These are phyloP conservation scores for Scutellaria galericulata DNA, from an alignment of 257 asterid genomes.

Conservation along the genomic window DNA sequence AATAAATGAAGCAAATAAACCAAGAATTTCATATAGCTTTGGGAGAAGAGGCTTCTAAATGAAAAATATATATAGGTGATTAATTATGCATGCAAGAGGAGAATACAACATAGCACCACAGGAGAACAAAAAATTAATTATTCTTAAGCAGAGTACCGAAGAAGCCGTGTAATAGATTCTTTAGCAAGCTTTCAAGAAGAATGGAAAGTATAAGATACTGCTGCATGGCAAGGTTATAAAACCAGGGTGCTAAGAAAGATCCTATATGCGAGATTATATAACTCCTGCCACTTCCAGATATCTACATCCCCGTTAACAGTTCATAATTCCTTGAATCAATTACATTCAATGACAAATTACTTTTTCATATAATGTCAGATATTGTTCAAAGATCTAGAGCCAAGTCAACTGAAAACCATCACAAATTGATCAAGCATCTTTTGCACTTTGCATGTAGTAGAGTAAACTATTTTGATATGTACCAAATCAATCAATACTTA, in stretches of 20 bases:
- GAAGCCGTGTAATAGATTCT: neutral
- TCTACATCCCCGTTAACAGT: constrained; percentile 10
- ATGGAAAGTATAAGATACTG: neutral
- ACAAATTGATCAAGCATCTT: constrained; percentile 8
- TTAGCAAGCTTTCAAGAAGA: constrained; percentile 14
- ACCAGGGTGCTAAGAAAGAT: constrained; percentile 1
- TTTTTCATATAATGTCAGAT: constrained; percentile 12
- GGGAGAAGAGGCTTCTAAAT: neutral
- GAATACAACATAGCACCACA: neutral
- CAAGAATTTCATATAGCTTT: neutral
- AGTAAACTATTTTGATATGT: constrained; percentile 7
- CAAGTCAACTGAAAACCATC: constrained; percentile 10
- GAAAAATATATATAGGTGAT: neutral
- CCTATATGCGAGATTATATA: neutral
- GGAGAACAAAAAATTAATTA: neutral
- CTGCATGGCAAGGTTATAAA: constrained; percentile 1
- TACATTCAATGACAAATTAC: constrained; percentile 13
- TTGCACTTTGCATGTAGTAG: neutral
- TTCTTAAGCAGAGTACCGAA: constrained; percentile 5
- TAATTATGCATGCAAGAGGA: neutral
- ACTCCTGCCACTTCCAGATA: constrained; percentile 17
- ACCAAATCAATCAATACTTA: constrained; percentile 24
- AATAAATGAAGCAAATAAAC: constrained; percentile 17
- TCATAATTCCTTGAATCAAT: constrained; percentile 2
- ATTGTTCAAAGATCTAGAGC: neutral